A percentile compares a stretch with the other conserved stretches of the same genome.
These are phyloP conservation scores for Dothideomycetes sp. DNA, from an alignment of 2,329 filamentous ascomycete genomes.

Conservation along the genomic window DNA sequence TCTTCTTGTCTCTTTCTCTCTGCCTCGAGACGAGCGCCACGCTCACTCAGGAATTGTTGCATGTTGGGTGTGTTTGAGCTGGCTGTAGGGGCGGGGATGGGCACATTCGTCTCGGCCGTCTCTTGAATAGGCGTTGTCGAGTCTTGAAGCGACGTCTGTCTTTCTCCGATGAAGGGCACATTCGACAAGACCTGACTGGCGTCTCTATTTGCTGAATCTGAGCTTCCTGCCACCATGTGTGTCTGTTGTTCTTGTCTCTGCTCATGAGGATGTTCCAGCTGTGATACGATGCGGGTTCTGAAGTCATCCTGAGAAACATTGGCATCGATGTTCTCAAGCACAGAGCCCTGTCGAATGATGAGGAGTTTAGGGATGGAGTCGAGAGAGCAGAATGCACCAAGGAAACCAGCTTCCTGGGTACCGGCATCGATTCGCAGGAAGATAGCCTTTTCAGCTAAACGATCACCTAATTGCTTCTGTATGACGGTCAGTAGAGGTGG, in stretches of 20 bases:
- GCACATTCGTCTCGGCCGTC: constrained; percentile 8
- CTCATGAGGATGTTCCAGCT: neutral
- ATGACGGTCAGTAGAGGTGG: neutral
- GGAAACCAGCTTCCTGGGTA: constrained; percentile 70
- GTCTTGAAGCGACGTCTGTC: neutral
- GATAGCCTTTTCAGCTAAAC: constrained; percentile 56
- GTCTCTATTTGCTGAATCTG: constrained; percentile 5
- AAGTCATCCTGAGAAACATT: constrained; percentile 20
- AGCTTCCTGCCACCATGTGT: neutral
- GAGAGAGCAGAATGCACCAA: constrained; percentile 76
- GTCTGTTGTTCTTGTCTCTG: constrained; percentile 1
- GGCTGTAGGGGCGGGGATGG: constrained; percentile 3
- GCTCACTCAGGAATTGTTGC: constrained; percentile 12
- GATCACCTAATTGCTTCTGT: constrained; percentile 18
- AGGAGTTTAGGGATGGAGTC: constrained; percentile 68
- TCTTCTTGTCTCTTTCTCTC: constrained; percentile 34
- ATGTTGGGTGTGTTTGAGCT: neutral
- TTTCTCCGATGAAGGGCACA: constrained; percentile 7
- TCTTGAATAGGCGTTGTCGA: neutral
- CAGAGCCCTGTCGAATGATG: constrained; percentile 44
- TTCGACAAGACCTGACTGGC: constrained; percentile 8
- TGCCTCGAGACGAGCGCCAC: constrained; percentile 5
- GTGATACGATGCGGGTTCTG: constrained; percentile 1
- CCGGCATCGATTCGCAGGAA: constrained; percentile 61
- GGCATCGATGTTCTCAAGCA: constrained; percentile 14